Evolutionary conservation across 2,329 filamentous ascomycete genomes (phyloP), one percentile per base, ranked within the genome.

Genomic region (Lecanosticta acicola): DNA sequence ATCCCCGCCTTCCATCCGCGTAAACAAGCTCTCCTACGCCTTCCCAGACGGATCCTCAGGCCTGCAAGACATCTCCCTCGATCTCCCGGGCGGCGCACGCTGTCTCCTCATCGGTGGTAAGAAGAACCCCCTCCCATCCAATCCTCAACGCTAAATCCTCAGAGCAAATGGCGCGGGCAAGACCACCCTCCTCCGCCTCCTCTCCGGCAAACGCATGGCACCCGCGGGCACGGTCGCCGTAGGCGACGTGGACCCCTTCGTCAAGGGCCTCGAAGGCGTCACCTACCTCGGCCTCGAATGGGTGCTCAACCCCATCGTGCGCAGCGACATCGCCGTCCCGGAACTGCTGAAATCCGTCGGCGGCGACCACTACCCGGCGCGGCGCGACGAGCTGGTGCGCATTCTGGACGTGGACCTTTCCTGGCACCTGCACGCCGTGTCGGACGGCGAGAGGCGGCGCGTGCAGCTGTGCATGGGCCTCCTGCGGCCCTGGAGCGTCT

Each of bases 391-490:
- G 74, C 76, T 98, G 32, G 80, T 97, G 21, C 68, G 70, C 1
- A 91, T 98, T 52, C 79, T 98, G 29, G 93, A 98, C 66, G 89
- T 98, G 55, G 93, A 98, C 71, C 75, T 87, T 11, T 72, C 75
- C 49, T 98, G 93, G 93, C 85, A 90, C 60, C 93, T 98, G 86
- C 90, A 96, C 66, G 87, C 90, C 38, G 91, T 98, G 4, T 88
- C 82, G 1, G 93, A 98, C 62, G 93, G 93, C 41, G 93, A 98
- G 73, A 73, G 93, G 13, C 77, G 93, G 13, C 78, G 93, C 14
- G 93, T 98, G 4, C 93, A 98, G 72, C 76, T 98, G 5, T 90
- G 90, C 50, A 98, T 98, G 93, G 93, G 93, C 0, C 74, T 98
- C 7, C 69, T 98, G 36, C 77, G 91, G 2, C 93, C 93, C 1